phyloP scores from a whole-genome alignment of 106 monocot genomes.

The Phalaenopsis aphrodite region DNA sequence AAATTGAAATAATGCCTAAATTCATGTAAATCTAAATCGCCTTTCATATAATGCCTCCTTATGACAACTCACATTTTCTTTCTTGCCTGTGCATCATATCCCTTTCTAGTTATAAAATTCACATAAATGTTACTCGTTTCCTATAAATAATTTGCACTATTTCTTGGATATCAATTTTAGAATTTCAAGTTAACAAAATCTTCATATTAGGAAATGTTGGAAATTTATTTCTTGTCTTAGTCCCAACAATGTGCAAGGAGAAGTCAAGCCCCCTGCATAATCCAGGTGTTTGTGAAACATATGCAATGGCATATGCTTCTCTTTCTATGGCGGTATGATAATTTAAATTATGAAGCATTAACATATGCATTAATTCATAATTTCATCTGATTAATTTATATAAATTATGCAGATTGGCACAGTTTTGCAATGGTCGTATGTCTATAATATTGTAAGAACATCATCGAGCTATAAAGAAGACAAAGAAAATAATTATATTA shows the following conservation, averaged over 20 bases:
- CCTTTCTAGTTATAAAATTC: neutral
- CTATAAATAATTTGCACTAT: neutral
- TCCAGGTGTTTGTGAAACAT: conserved; percentile 42
- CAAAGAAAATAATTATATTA: neutral
- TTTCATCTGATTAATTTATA: neutral
- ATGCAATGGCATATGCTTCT: conserved; percentile 61
- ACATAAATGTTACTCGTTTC: neutral
- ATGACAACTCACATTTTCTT: neutral
- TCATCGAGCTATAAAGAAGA: conserved; percentile 20
- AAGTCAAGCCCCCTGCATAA: conserved; percentile 64
- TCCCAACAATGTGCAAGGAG: conserved; percentile 76
- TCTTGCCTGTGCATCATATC: neutral
- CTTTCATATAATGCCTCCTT: neutral
- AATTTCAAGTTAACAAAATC: neutral
- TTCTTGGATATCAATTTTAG: neutral
- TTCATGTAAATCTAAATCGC: neutral
- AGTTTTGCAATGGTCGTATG: conserved; percentile 54
- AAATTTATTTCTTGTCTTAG: conserved; percentile 56
- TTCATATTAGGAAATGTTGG: conserved; percentile 53
- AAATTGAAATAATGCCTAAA: neutral
- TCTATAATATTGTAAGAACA: conserved; percentile 48
- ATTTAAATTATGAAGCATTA: neutral
- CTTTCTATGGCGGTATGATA: conserved; percentile 78
- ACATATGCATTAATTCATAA: neutral
- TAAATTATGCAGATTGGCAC: conserved; percentile 41